Base-by-base conservation (phyloP, 352 stramenopile genomes). In the Phytophthora crassamura region DNA sequence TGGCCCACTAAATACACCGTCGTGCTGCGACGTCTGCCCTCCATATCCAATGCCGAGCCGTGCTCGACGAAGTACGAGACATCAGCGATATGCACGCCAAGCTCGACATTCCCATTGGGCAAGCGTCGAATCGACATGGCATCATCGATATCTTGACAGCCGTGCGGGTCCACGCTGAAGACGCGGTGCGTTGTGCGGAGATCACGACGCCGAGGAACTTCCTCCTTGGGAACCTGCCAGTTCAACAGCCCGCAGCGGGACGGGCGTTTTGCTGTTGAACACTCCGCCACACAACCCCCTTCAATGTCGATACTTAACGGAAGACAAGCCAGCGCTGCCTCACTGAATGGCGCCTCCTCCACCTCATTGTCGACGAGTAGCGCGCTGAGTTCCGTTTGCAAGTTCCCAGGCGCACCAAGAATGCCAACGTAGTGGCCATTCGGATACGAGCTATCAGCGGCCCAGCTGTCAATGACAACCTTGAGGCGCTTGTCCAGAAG, bases 31-130 rank as follows among this genome's bases (percentile, higher is more conserved):
- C 67, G 79, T 16, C 84, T 82, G 2, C 88, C 93, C 79, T 99
- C 98, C 20, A 96, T 76, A 75, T 99, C 98, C 18, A 99, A 89
- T 2, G 97, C 84, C 20, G 88, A 98, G n/a, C 88, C 96, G 49
- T 98, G 86, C 36, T 93, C 66, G 5, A 99, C 97, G 68, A 99
- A 99, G 75, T 99, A 97, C 38, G 97, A 99, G 3, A 99, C 98
- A 74, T 99, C 98, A 0, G 98, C 98, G 74, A 99, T 99, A 66
- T 99, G 98, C 5, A 99, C 97, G 3, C 97, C 97, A 5, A 99
- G 80, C 58, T 99, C 89, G 15, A 96, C 52, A 58, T 93, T 91
- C 8, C 88, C 90, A 47, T 96, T 95, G 3, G 82, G 60, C 32
- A 97, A 71, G 0, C 59, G 56, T 10, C 77, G 81, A 35, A 96